A percentile compares a stretch with the other conserved stretches of the same genome.
Evolutionary conservation across 1,139 yeast species (phyloP).

Genomic region (Geotrichum fermentans): DNA sequence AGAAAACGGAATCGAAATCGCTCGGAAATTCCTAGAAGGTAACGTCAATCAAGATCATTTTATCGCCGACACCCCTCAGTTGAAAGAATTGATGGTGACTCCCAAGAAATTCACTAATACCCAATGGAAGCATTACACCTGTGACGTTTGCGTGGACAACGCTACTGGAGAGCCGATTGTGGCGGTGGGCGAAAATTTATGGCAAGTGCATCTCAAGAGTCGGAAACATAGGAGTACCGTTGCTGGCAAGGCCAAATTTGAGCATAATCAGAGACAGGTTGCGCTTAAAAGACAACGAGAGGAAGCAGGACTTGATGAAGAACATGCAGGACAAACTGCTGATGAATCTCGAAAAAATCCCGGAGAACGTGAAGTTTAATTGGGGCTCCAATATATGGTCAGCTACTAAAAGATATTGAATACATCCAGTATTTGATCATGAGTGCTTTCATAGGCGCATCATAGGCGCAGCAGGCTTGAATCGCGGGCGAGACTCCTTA

Average conservation of each 20-base stretch:
- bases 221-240: constrained; percentile 38
- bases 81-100: constrained; percentile 37
- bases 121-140: constrained; percentile 65
- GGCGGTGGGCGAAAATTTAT: constrained; percentile 68
- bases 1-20: constrained; percentile 50
- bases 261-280: constrained; percentile 14
- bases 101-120: constrained; percentile 27
- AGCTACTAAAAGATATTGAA: too few species aligned
- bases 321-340: too few species aligned
- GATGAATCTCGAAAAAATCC: too few species aligned
- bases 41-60: constrained; percentile 6
- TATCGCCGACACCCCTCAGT: constrained; percentile 45
- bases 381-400: too few species aligned
- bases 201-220: constrained; percentile 64
- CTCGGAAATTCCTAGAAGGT: constrained; percentile 39
- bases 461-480: too few species aligned
- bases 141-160: constrained; percentile 50
- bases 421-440: too few species aligned
- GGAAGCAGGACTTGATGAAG: too few species aligned
- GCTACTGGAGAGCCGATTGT: constrained; percentile 48
- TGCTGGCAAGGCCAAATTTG: constrained; percentile 10
- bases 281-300: constrained; percentile 7
- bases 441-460: too few species aligned
- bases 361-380: too few species aligned
- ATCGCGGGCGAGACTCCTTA: too few species aligned